Base-by-base conservation (phyloP, 225 moss, liverwort and hornwort genomes). In the Physcomitrellopsis africana region DNA sequence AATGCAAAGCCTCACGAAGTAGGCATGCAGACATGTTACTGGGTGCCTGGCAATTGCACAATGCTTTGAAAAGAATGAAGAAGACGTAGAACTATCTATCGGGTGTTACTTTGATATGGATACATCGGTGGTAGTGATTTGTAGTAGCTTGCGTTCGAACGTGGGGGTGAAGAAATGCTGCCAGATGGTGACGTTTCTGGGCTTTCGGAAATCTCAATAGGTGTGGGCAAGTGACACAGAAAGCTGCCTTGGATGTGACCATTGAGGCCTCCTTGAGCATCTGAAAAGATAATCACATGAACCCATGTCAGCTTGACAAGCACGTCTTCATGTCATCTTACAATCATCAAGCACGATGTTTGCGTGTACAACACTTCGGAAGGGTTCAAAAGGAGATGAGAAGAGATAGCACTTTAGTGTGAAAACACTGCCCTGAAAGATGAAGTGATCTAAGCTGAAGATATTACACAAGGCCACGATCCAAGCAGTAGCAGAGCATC, bases 121-220 rank as follows among this genome's bases (percentile, higher is more conserved):
- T 96, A 94, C 84, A 94, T 90, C 81, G 94, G 89, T 82, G 92
- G 96, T 26, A 89, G 92, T 37, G 91, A 89, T 85, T 92, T 92
- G 82, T 92, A 94, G 68, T 92, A 79, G 89, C 89, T 85, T 76
- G 89, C 84, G 65, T 80, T 83, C 32, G 76, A 58, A 18, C 80
- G 95, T 11, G 94, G 86, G 59, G 96, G 96, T 48, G 96, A 91
- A 48, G 96, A 96, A 68, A 96, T 86, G 81, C 96, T 96, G 73
- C 92, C 94, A 62, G 94, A 94, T 49, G 96, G 96, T 45, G 96
- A 96, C 18, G 92, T 91, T 75, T 96, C 96, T 52, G 94, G 94
- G 79, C 94, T 94, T 77, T 96, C 96, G 47, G 94, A 94, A 47
- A 89, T 86, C 83, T 89, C 83, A 20, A 89, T 83, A 65, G 96